Conservation (phyloP, 1,284 basidiomycete species). For the Paramarasmius palmivorus region DNA sequence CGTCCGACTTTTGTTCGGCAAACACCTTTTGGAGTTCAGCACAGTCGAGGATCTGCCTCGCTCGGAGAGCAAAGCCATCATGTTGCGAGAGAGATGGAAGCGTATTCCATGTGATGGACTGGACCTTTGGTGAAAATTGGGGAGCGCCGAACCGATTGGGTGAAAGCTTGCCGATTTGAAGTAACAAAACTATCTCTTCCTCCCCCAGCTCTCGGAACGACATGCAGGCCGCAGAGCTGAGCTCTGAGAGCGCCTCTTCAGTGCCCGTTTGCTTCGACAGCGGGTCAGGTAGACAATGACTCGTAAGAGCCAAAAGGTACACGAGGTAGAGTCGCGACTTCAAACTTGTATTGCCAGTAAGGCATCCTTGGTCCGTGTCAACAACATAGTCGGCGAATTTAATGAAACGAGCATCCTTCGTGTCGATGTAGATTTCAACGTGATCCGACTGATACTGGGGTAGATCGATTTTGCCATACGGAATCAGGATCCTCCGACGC, state of each 20-base stretch:
- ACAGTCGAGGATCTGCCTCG: constrained; percentile 19
- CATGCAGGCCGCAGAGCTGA: constrained; percentile 36
- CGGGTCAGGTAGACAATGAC: constrained; percentile 42
- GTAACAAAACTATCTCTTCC: constrained; percentile 31
- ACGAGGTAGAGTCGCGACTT: constrained; percentile 36
- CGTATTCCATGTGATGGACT: constrained; percentile 34
- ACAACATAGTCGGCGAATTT: constrained; percentile 39
- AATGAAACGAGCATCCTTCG: constrained; percentile 9
- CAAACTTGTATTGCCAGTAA: constrained; percentile 33
- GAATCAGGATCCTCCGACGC: constrained; percentile 31
- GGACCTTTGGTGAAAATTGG: constrained; percentile 34
- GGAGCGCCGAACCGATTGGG: constrained; percentile 41
- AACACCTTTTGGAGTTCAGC: constrained; percentile 20
- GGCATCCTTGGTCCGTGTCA: constrained; percentile 36
- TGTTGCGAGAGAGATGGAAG: constrained; percentile 28
- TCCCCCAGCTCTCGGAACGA: constrained; percentile 36
- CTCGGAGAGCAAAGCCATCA: constrained; percentile 20
- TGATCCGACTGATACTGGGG: constrained; percentile 21
- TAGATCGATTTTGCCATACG: constrained; percentile 27
- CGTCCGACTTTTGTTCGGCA: background rate
- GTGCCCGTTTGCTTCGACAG: constrained; percentile 44
- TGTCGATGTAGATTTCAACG: constrained; percentile 23
- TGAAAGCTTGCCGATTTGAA: constrained; percentile 32
- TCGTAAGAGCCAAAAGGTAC: constrained; percentile 47
- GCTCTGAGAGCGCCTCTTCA: constrained; percentile 41